These are phyloP conservation scores for Gossypium lobatum DNA, from an alignment of 441 rosid genomes.

Conservation along the genomic window DNA sequence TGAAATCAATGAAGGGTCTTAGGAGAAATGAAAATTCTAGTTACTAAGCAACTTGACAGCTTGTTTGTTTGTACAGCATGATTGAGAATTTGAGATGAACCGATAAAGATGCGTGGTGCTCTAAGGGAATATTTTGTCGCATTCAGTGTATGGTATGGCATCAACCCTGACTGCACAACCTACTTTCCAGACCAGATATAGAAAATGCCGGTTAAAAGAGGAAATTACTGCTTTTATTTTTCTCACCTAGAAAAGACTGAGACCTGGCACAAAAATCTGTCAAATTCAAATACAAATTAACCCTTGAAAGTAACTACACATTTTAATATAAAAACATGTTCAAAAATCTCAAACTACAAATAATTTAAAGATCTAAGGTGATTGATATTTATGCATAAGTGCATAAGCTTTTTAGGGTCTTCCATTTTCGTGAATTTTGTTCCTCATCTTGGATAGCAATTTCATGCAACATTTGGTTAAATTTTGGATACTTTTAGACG, in stretches of 20 bases:
- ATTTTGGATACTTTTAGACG: not conserved
- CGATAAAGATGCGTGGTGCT: not conserved
- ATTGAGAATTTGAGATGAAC: not conserved
- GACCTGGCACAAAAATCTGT: not conserved
- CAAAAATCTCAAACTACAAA: too few species aligned
- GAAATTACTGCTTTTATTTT: not conserved
- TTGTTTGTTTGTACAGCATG: not conserved
- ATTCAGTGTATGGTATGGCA: not conserved
- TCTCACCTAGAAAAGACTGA: not conserved
- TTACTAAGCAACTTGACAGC: not conserved
- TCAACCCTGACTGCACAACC: not conserved
- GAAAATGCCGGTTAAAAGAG: not conserved
- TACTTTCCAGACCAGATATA: not conserved
- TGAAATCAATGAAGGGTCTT: conserved; percentile 14
- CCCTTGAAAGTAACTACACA: too few species aligned
- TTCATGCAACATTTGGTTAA: not conserved
- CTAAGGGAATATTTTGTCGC: conserved; percentile 7
- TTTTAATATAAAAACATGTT: too few species aligned
- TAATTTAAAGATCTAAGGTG: too few species aligned
- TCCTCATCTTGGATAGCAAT: not conserved
- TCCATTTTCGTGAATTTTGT: too few species aligned
- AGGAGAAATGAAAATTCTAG: not conserved
- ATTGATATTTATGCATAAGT: too few species aligned
- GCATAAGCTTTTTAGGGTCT: too few species aligned
- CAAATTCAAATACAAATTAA: not conserved